Evolutionary conservation across 306 rosid genomes (phyloP), one percentile per base, ranked within the genome.

Genomic region (Elaeagnus macrophylla): DNA sequence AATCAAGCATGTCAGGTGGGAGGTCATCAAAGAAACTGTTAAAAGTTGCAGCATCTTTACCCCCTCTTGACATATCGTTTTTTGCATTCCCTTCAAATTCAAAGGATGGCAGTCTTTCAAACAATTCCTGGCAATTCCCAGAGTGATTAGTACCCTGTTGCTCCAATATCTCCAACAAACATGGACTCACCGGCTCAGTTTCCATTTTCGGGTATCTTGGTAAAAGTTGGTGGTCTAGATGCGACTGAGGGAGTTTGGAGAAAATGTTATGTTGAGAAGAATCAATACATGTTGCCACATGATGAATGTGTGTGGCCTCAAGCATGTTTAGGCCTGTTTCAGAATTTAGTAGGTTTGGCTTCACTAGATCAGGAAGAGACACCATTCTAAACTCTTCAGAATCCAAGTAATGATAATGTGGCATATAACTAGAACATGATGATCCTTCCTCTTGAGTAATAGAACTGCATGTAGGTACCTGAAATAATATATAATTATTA

Each of bases 1-100:
- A 77, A 55, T 77, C 81, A 71, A 83, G 65, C 51, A 75, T 62
- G 14, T 83, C 84, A 15, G 51, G 52, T 42, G 83, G 53, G 37
- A 83, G 48, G 39, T 83, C 84, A 37, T 81, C 67, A 32, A 78
- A 83, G 41, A 66, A 63, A 35, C 49, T 54, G 57, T 50, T 39
- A 7, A 66, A 41, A 36, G 40, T 70, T 42, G 47, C 49, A 46
- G 37, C 51, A 60, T 42, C 59, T 46, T 46, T 67, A 35, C 42
- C 16, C 41, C 48, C 16, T 45, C 14, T 55, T 45, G 36, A 49
- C 12, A 61, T 9, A 18, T 10, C 44, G 59, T 44, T 54, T 49
- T 9, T 58, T 37, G 32, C 8, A 19, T 53, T 68, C 13, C 44
- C 39, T 8, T 10, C 12, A 37, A 55, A 53, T 55, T 20, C 65